Evolutionary conservation across 192 early-diverging fungal genomes (phyloP).

Genomic region (Dimargaris verticillata): DNA sequence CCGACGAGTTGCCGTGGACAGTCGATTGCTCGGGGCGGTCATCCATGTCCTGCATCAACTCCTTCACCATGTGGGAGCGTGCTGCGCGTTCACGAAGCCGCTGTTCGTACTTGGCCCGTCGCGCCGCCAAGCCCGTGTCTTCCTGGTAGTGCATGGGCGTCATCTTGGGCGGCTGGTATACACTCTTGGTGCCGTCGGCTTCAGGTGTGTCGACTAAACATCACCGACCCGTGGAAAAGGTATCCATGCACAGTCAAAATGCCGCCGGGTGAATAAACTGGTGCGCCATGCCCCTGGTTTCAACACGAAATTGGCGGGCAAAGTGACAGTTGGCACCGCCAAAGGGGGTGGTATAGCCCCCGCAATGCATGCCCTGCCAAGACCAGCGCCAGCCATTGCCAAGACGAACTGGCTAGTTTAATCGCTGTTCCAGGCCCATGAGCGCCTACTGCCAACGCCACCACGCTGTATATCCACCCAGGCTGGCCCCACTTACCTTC

Average conservation of each 20-base stretch:
- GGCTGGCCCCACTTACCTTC: background rate
- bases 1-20: conserved; percentile 51
- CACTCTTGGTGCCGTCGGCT: conserved; percentile 32
- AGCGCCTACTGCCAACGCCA: conserved; percentile 13
- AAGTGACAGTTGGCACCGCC: background rate
- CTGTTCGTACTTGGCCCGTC: conserved; percentile 41
- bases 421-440: background rate
- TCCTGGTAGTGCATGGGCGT: conserved; percentile 77
- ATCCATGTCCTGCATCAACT: conserved; percentile 67
- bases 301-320: background rate
- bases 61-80: conserved; percentile 67
- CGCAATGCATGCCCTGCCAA: background rate
- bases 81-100: conserved; percentile 50
- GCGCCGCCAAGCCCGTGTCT: conserved; percentile 30
- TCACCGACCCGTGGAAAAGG: background rate
- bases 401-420: conserved; percentile 9
- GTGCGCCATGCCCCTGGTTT: background rate
- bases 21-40: conserved; percentile 67
- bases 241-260: background rate
- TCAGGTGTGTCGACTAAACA: conserved; percentile 10
- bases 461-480: background rate
- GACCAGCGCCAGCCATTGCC: background rate
- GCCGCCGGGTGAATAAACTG: background rate
- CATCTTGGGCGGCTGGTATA: conserved; percentile 75
- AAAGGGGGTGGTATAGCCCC: background rate